Base-by-base conservation (phyloP, 805 yeast species). In the Candida krabiensis region DNA sequence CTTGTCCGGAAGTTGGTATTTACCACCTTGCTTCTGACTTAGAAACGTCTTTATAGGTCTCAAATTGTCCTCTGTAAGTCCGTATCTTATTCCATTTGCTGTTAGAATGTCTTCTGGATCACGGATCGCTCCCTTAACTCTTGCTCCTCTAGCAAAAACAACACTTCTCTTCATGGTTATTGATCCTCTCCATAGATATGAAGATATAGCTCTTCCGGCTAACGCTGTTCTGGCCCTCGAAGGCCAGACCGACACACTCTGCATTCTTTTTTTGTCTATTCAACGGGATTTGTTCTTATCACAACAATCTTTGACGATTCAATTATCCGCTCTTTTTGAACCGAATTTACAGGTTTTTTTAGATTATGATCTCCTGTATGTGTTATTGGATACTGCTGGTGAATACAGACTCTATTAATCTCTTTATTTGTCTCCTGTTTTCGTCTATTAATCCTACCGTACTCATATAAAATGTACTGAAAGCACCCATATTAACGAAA, bases 61-160 rank as follows among this genome's bases (percentile, higher is more conserved):
- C 30, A 83, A 56, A 38, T 81, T 76, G 9, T 71, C 65, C 12
- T 70, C 69, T 11, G 63, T 64, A 8, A 69, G 60, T 15, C 79
- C 86, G 52, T 87, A 83, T 46, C 61, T 64, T 22, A 67, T 54
- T 8, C 84, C 85, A 28, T 66, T 65, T 21, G 76, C 72, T 19
- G 70, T 69, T 37, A 76, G 55, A 47, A 73, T 75, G 39, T 77
- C 80, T n/a, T 70, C 69, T 15, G 87, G 87, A 56, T 82, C 83
- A 58, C 83, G 76, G 40, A 81, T 75, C 47, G 86, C 71, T 37
- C 93, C 95, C 43, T 79, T 76, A 30, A 83, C 80, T 57, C 89
- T 71, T 9, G 73, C 60, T 5, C 79, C 77, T 41, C 67, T 61
- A 30, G 71, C 78, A 56, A 75, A 55, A 18, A 64, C 69, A 38